Base-by-base conservation (phyloP, 192 early-diverging fungal species). In the Coemansia sp. region DNA sequence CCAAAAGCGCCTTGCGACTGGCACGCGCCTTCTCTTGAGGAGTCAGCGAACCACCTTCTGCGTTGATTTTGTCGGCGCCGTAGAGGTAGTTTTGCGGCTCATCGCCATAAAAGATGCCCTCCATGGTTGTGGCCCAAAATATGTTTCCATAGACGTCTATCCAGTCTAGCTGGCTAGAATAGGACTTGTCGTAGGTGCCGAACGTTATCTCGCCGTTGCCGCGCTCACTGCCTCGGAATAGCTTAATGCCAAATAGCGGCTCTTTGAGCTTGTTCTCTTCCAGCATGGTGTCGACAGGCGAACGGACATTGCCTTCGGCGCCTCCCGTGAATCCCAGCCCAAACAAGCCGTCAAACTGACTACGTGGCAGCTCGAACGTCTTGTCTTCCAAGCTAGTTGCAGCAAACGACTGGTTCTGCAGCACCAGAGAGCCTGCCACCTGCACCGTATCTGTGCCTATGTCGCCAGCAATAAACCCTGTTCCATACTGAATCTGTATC, bases 401-500 rank as follows among this genome's bases (percentile, higher is more conserved):
- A 7, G 76, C 80, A 62, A 82, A 79, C 36, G 64, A 64, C 57
- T 82, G 80, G 50, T 70, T 76, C 0, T 43, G 58, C 14, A 79
- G 54, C 5, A 58, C 38, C 20, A 76, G 65, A 2, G 60, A 51
- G 11, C 55, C 63, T 5, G 79, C 42, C 9, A 77, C 62, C 23
- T 67, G 63, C 16, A 77, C 60, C 1, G 60, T 77, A 48, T 96
- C 94, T 40, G 77, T 67, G 66, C 87, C 88, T 52, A 97, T 88
- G 52, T 97, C 83, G 17, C 97, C 97, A 53, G 97, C 94, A 38
- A 99, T 82, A 11, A 88, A 83, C 14, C 95, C 97, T 31, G 87
- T 85, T 34, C 95, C 95, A 56, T 99, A 99, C 51, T 87, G 92
- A 64, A 99, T 96, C 34, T 90, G 85, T 79, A 99, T 96, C 46